Percentiles rank a stretch among this genome's conserved stretches.
These are phyloP conservation scores for Quercus suber DNA, from an alignment of 306 rosid species.

Conservation along the genomic window DNA sequence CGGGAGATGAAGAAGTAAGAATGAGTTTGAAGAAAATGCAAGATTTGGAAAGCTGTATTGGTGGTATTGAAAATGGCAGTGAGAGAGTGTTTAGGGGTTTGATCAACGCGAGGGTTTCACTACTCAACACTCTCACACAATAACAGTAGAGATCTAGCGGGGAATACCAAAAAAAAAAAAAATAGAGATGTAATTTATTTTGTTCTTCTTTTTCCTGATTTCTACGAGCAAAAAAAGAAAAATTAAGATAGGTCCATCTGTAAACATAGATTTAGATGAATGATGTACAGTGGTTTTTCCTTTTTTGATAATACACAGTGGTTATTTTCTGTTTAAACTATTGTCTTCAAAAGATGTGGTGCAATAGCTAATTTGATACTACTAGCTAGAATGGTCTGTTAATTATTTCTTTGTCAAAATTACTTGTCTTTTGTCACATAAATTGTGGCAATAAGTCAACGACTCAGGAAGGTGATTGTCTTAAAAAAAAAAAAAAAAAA, in stretches of 20 bases:
- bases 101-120: slow-evolving; percentile 61
- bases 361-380: neutral
- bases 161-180: neutral
- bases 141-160: neutral
- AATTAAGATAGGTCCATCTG: neutral
- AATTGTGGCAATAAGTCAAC: neutral
- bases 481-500: neutral
- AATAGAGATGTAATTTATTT: neutral
- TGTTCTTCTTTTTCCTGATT: neutral
- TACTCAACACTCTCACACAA: slow-evolving; percentile 58
- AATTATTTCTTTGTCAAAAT: neutral
- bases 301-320: neutral
- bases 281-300: neutral
- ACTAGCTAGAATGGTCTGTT: too few relatives aligned
- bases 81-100: slow-evolving; percentile 63
- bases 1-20: slow-evolving; percentile 55
- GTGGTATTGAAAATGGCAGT: slow-evolving; percentile 43
- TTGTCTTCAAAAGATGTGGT: neutral
- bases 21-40: slow-evolving; percentile 58
- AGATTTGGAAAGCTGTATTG: slow-evolving; percentile 47
- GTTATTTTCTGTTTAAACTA: neutral
- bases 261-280: slow-evolving; percentile 2
- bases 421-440: neutral
- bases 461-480: neutral
- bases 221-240: neutral